Base-by-base conservation (phyloP, 768 basidiomycete species). In the Candolleomyces efflorescens region DNA sequence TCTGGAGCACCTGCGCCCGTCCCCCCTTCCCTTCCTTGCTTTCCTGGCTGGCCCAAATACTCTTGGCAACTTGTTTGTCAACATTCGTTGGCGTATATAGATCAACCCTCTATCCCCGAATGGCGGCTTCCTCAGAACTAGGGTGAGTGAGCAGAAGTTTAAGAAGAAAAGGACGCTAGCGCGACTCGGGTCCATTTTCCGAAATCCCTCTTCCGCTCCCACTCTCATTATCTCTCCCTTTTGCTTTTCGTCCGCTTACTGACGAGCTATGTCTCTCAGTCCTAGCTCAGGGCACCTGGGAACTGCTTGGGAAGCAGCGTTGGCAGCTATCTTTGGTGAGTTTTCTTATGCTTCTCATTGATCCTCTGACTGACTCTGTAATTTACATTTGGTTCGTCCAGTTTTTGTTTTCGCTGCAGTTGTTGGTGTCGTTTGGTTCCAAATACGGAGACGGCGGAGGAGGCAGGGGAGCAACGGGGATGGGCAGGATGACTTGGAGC, bases 291-390 rank as follows among this genome's bases (percentile, higher is more conserved):
- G 68, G 1, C 73, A 75, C 59, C 63, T 76, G 20, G 69, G 71
- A 4, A 46, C 64, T n/a, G 64, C 69, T 45, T 76, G 75, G 75
- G 75, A 77, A 59, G 68, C 71, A 17, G 74, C 70, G 10, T 63
- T 77, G 24, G 63, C 73, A 36, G 67, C 67, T 10, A 61, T 73
- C 11, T 69, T 73, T 53, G 53, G 76, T 76, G 51, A 59, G 74
- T 67, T 22, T 41, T 23, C 43, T 22, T n/a, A 17, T 32, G 44
- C 20, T 44, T 18, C 20, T 24, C 17, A 32, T 46, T 11, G 24
- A 23, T n/a, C 2, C 20, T 18, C 11, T 22, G 9, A 5, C 55
- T 56, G 22, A 23, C 37, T 11, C 51, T 37, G 12, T 18, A 9
- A 3, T 3, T 53, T 38, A 24, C 11, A 5, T 2, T 2, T 5